Evolutionary conservation across 768 basidiomycete genomes (phyloP).

Genomic region (Pleurotus giganteus): DNA sequence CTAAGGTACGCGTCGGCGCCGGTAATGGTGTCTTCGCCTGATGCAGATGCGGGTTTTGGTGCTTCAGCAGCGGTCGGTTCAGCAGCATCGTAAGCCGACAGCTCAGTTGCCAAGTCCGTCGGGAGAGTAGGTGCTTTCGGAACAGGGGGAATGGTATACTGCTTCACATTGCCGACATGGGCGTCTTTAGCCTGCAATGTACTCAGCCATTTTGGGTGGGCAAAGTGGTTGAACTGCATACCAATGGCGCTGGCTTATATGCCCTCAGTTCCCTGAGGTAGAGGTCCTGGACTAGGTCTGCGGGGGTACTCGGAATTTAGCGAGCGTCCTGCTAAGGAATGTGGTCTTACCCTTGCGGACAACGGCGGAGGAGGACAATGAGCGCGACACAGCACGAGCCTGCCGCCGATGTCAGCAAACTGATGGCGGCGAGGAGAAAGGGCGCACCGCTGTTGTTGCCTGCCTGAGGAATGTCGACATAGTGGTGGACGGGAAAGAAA

Average conservation of each 20-base stretch:
- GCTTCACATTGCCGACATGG: conserved; percentile 83
- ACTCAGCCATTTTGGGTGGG: not conserved
- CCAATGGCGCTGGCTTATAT: conserved; percentile 77
- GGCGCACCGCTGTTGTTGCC: conserved; percentile 47
- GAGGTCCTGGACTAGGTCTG: conserved; percentile 91
- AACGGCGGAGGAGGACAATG: conserved; percentile 59
- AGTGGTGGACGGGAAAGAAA: conserved; percentile 44
- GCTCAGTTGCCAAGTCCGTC: conserved; percentile 82
- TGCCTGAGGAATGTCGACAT: conserved; percentile 72
- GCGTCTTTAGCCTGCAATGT: conserved; percentile 77
- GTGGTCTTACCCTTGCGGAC: conserved; percentile 60
- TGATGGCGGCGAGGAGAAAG: not conserved
- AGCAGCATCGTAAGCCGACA: conserved; percentile 78
- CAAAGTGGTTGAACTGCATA: conserved; percentile 38
- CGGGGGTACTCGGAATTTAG: conserved; percentile 39
- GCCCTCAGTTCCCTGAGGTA: conserved; percentile 88
- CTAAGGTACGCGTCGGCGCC: conserved; percentile 77
- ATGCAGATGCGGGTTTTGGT: conserved; percentile 28
- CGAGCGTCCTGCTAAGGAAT: conserved; percentile 16
- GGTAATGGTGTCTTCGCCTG: conserved; percentile 39
- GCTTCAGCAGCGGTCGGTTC: conserved; percentile 60
- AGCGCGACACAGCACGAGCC: conserved; percentile 52
- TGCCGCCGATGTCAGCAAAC: conserved; percentile 21
- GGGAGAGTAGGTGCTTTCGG: conserved; percentile 80
- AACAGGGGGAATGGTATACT: conserved; percentile 68